A percentile compares a stretch with the other conserved stretches of the same genome.
Evolutionary conservation across 1,284 basidiomycete genomes (phyloP).

Genomic region (Moniliophthora roreri): DNA sequence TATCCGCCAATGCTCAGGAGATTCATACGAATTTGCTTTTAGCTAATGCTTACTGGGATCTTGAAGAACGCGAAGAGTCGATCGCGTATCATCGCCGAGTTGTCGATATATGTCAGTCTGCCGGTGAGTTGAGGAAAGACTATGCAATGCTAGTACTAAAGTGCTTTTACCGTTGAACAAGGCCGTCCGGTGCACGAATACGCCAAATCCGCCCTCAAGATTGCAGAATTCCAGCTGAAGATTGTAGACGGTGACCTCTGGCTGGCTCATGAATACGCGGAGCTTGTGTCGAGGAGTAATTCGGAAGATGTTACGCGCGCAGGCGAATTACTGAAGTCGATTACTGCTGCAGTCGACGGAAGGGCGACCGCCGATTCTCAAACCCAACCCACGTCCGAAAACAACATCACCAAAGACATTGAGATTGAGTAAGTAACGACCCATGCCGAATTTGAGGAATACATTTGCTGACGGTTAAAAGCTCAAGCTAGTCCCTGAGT

Average conservation of each 20-base stretch:
- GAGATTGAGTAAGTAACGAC: no score
- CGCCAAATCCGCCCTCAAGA: slow-evolving; percentile 77
- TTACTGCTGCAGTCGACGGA: slow-evolving; percentile 36
- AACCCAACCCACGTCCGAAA: no score
- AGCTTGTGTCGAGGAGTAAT: slow-evolving; percentile 73
- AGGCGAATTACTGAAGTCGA: slow-evolving; percentile 57
- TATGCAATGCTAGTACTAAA: slow-evolving; percentile 4
- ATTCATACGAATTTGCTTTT: slow-evolving; percentile 76
- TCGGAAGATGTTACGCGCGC: slow-evolving; percentile 71
- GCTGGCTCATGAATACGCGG: slow-evolving; percentile 67
- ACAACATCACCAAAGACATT: no score
- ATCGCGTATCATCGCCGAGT: slow-evolving; percentile 72
- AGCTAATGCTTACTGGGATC: slow-evolving; percentile 69
- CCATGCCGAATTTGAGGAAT: no score
- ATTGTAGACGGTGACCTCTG: slow-evolving; percentile 59
- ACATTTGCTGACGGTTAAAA: no score
- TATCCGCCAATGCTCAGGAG: slow-evolving; percentile 82
- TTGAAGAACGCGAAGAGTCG: slow-evolving; percentile 67
- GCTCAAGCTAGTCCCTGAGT: no score
- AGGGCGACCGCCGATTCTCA: no score
- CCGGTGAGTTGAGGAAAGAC: slow-evolving; percentile 32
- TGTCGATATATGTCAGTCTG: slow-evolving; percentile 72
- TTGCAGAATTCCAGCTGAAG: slow-evolving; percentile 75
- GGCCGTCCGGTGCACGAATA: slow-evolving; percentile 71
- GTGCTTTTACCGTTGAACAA: slow-evolving; percentile 27